Percentiles rank a stretch among this genome's conserved stretches.
These are phyloP conservation scores for Pinus albicaulis DNA, from an alignment of 75 land plant genomes.

Conservation along the genomic window DNA sequence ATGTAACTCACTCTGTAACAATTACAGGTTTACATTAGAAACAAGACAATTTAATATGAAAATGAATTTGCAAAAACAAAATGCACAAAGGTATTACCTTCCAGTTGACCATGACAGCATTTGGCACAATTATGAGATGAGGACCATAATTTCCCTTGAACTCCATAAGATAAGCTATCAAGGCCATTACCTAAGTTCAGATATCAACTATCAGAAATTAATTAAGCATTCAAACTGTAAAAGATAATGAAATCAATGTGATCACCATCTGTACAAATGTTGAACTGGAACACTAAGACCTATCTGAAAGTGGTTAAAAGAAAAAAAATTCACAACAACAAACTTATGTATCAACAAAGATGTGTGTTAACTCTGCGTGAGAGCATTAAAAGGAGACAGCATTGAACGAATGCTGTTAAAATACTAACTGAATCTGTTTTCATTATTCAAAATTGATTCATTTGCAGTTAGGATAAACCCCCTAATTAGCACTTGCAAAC, in stretches of 20 bases:
- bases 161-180: constrained; percentile 99
- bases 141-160: constrained; percentile 99
- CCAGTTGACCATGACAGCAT: constrained; percentile 99
- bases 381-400: background rate
- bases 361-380: background rate
- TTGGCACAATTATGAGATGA: constrained; percentile 99
- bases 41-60: background rate
- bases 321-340: background rate
- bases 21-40: constrained; percentile 14
- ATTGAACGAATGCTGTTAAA: too few relatives aligned
- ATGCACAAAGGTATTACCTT: constrained; percentile 54
- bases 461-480: too few relatives aligned
- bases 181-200: constrained; percentile 85
- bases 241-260: background rate
- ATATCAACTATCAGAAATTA: constrained; percentile 1
- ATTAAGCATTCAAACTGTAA: background rate
- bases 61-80: background rate
- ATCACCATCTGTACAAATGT: background rate
- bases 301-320: background rate
- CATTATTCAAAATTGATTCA: too few relatives aligned
- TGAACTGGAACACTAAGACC: background rate
- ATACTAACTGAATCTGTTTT: too few relatives aligned
- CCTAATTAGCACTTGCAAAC: too few relatives aligned
- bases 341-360: background rate
- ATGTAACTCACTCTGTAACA: constrained; percentile 89